Evolutionary conservation across 257 asterid genomes (phyloP).

Genomic region (Capsicum rhomboideum): DNA sequence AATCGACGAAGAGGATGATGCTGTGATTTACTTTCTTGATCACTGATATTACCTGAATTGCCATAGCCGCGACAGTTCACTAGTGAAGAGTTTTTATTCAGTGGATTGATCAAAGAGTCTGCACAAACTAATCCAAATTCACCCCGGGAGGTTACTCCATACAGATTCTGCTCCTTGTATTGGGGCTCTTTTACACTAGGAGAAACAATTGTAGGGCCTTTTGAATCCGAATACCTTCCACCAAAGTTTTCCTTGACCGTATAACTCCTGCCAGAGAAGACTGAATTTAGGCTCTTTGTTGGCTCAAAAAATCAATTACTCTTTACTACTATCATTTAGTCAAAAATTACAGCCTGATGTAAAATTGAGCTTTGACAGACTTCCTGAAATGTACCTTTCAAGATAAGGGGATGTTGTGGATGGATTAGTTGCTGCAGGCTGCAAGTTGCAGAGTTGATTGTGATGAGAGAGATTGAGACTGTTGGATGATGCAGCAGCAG

Average conservation of each 20-base stretch:
- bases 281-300: no score
- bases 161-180: conserved; percentile 17
- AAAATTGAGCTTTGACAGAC: not conserved
- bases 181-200: conserved; percentile 22
- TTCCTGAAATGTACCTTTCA: conserved; percentile 30
- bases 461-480: conserved; percentile 28
- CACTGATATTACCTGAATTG: conserved; percentile 11
- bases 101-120: conserved; percentile 74
- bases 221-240: conserved; percentile 20
- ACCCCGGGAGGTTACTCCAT: conserved; percentile 18
- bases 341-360: not conserved
- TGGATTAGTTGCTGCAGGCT: conserved; percentile 13
- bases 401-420: conserved; percentile 24
- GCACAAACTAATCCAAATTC: conserved; percentile 75
- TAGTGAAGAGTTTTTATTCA: conserved; percentile 36
- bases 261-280: conserved; percentile 27
- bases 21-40: conserved; percentile 19
- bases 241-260: conserved; percentile 23
- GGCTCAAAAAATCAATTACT: not conserved
- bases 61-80: conserved; percentile 23
- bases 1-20: conserved; percentile 45
- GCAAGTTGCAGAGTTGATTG: conserved; percentile 29
- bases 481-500: conserved; percentile 10
- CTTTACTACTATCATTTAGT: not conserved
- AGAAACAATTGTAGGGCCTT: conserved; percentile 19